Evolutionary conservation across 2,329 filamentous ascomycete species (phyloP), one percentile per base, ranked within the genome.

Genomic region (Pestalotiopsis sp.): DNA sequence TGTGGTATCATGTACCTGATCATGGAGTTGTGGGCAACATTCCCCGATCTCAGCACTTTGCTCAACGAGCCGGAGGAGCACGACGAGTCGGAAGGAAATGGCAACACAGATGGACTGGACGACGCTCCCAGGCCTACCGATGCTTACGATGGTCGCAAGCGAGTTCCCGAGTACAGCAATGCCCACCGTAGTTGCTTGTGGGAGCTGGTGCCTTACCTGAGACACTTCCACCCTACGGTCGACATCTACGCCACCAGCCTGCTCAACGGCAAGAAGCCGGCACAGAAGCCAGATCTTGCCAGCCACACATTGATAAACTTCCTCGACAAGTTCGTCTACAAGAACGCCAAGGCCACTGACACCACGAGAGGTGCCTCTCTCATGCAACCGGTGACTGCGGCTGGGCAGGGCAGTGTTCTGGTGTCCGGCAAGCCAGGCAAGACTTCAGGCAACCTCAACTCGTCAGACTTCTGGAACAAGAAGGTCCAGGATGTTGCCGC

Each of bases 321-420:
- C 86, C 86, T 99, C 68, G 96, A 99, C 82, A 95, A 97, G 74
- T 99, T 99, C 80, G 94, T 97, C n/a, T 99, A 98, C 86, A 92
- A 93, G 73, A 97, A 96, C 75, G 91, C 95, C 70, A 97, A 97
- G 85, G 84, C 90, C 3, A 87, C 87, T 17, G 85, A 88, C 65
- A 80, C 84, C 39, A 85, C 89, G 38, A 92, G 93, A 72, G 97
- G 97, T 64, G 87, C 88, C 36, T 98, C 94, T 31, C 97, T 99
- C 80, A 99, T 99, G 96, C 96, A 99, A 80, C 96, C 97, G 52
- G 88, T 98, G 41, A 83, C 82, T 20, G 78, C 82, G 64, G 85
- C 84, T 70, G 83, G 85, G 66, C 82, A 87, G 70, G 87, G 87
- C 72, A 88, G 85, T 75, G 86, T 84, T 71, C 87, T 84, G 79